phyloP scores from a whole-genome alignment of 2,329 filamentous ascomycete genomes.

The Claviceps sorghi region DNA sequence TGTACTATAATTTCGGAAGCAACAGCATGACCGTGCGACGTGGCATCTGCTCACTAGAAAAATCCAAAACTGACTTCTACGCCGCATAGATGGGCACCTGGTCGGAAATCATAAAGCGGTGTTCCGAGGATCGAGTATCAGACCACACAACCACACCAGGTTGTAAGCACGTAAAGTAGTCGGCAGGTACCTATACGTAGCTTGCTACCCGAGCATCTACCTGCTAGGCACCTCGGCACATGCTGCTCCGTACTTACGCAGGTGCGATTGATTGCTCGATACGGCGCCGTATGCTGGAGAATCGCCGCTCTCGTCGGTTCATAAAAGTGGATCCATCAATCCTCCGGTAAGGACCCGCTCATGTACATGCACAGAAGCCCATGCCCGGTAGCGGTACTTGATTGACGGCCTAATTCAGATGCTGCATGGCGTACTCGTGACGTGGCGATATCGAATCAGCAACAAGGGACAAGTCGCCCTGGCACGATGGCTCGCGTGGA shows the following conservation, averaged over 20 bases:
- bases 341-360: conserved; percentile 3
- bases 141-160: not conserved
- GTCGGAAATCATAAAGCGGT: not conserved
- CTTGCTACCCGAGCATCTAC: too few relatives aligned
- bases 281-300: conserved; percentile 3
- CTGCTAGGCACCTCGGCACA: too few relatives aligned
- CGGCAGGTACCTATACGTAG: too few relatives aligned
- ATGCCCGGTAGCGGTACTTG: conserved; percentile 1
- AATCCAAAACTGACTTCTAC: not conserved
- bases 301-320: conserved; percentile 6
- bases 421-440: not conserved
- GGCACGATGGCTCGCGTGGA: not conserved
- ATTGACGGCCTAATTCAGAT: not conserved
- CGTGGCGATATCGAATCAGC: not conserved
- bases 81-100: not conserved
- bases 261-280: not conserved
- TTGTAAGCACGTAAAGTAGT: too few relatives aligned
- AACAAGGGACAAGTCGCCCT: not conserved
- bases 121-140: not conserved
- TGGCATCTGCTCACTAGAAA: not conserved
- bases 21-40: not conserved
- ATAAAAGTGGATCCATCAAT: conserved; percentile 3
- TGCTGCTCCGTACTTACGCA: not conserved
- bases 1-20: not conserved
- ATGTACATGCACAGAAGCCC: not conserved